phyloP scores from a whole-genome alignment of 2,329 filamentous ascomycete species.

The Talaromyces sp. region DNA sequence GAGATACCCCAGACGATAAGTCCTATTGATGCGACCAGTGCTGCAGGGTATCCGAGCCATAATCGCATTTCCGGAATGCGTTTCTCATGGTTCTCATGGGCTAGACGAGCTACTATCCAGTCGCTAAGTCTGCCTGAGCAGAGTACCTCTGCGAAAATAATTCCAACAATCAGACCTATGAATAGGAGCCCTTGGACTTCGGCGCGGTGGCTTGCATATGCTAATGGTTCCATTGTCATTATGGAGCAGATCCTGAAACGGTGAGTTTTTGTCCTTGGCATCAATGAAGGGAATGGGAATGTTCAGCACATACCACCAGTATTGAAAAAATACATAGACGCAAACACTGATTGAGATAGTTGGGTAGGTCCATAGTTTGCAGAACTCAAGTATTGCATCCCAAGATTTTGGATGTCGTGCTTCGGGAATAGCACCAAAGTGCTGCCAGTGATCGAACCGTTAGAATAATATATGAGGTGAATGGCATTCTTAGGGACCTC shows the following conservation, averaged over 20 bases:
- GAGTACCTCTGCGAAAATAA: neutral
- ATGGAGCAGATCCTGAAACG: neutral
- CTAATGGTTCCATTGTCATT: neutral
- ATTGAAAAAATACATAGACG: neutral
- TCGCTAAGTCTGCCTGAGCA: neutral
- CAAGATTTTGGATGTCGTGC: neutral
- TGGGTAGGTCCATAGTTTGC: neutral
- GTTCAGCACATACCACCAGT: neutral
- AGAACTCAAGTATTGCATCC: neutral
- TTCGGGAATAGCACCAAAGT: neutral
- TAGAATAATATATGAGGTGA: neutral
- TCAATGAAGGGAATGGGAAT: neutral
- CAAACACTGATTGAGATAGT: neutral
- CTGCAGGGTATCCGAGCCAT: constrained; percentile 2
- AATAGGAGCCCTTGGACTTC: neutral
- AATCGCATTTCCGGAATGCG: constrained; percentile 1
- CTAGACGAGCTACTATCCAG: constrained; percentile 1
- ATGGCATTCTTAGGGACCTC: neutral
- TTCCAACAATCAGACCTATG: neutral
- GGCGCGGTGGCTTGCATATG: neutral
- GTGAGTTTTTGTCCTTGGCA: neutral
- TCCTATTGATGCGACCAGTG: constrained; percentile 5
- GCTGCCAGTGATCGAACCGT: neutral
- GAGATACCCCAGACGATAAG: neutral
- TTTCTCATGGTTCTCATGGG: neutral